These are phyloP conservation scores for Xylariaceae sp. DNA, from an alignment of 2,329 filamentous ascomycete genomes.

Conservation along the genomic window DNA sequence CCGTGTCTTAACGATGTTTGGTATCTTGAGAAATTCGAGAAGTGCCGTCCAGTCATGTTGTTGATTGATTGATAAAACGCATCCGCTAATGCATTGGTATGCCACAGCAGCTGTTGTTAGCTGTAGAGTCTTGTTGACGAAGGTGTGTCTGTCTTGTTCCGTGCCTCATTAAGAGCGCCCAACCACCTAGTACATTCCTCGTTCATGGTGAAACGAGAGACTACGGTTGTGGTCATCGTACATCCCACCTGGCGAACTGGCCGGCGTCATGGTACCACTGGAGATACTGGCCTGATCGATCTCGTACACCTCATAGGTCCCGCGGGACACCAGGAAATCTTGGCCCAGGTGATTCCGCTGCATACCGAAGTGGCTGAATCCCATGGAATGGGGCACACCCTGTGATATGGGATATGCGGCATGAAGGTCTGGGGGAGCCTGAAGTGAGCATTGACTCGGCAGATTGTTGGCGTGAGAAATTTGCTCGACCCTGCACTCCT, in stretches of 20 bases:
- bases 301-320: conserved; percentile 42
- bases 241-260: conserved; percentile 34
- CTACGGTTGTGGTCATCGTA: conserved; percentile 42
- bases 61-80: background rate
- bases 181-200: conserved; percentile 29
- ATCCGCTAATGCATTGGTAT: conserved; percentile 5
- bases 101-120: background rate
- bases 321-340: conserved; percentile 27
- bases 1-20: conserved; percentile 17
- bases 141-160: background rate
- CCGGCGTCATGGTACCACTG: conserved; percentile 33
- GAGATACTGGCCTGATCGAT: conserved; percentile 38
- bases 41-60: conserved; percentile 13
- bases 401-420: conserved; percentile 23
- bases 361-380: conserved; percentile 20
- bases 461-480: conserved; percentile 13
- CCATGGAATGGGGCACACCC: conserved; percentile 16
- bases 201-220: conserved; percentile 35
- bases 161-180: background rate
- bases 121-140: conserved; percentile 1
- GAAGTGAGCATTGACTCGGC: conserved; percentile 22
- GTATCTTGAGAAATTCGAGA: conserved; percentile 21
- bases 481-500: conserved; percentile 62
- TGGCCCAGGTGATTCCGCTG: conserved; percentile 23
- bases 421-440: conserved; percentile 25